A percentile compares a stretch with the other conserved stretches of the same genome.
phyloP scores from a whole-genome alignment of 768 basidiomycete genomes.

The Suillus subalutaceus region DNA sequence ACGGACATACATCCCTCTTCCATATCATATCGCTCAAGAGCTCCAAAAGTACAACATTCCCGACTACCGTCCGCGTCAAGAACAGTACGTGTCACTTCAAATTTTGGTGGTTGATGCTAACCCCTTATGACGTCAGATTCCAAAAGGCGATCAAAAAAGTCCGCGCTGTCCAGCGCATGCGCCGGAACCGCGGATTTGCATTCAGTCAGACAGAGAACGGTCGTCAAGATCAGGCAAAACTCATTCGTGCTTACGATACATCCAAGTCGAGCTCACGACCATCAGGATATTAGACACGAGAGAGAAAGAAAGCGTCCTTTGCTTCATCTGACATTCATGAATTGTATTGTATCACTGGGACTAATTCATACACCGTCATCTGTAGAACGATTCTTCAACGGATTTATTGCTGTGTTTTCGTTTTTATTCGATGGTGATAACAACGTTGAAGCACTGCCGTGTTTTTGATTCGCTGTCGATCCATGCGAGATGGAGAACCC shows the following conservation, averaged over 20 bases:
- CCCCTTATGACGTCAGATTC: conserved; percentile 56
- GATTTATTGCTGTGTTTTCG: neutral
- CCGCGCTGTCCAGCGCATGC: conserved; percentile 96
- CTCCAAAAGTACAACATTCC: conserved; percentile 99
- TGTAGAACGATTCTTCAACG: neutral
- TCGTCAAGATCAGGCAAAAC: conserved; percentile 83
- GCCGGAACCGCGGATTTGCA: conserved; percentile 94
- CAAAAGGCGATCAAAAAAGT: conserved; percentile 99
- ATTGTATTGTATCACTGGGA: conserved; percentile 15
- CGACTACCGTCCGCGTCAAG: conserved; percentile 95
- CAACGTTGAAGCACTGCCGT: neutral
- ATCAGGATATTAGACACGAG: conserved; percentile 62
- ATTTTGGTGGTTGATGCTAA: conserved; percentile 8
- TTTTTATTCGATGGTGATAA: neutral
- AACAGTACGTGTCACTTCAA: conserved; percentile 67
- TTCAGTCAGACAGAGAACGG: conserved; percentile 96
- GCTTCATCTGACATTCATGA: conserved; percentile 9
- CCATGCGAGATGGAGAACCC: neutral
- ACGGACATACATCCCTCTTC: conserved; percentile 84
- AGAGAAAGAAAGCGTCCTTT: neutral
- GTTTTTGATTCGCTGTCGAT: neutral
- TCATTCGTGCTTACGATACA: conserved; percentile 89
- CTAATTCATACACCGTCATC: conserved; percentile 12
- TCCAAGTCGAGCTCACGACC: conserved; percentile 73
- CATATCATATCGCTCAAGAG: conserved; percentile 99